A percentile compares a stretch with the other conserved stretches of the same genome.
These are phyloP conservation scores for Alternaria ethzedia DNA, from an alignment of 2,329 filamentous ascomycete species.

Conservation along the genomic window DNA sequence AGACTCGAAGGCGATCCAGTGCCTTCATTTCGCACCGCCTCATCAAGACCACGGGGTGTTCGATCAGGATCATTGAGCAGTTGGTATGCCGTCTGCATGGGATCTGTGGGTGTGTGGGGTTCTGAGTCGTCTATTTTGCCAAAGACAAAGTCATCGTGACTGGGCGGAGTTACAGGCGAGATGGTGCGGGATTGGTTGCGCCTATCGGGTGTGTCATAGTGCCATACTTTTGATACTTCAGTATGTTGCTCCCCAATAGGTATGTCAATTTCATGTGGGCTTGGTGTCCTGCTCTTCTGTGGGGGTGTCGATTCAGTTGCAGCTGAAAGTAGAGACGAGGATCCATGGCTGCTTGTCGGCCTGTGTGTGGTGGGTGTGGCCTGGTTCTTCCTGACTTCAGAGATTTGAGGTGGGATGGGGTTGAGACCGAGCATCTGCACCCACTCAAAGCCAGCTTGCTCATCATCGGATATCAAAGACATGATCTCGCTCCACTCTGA, in stretches of 20 bases:
- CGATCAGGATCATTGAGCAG: constrained; percentile 30
- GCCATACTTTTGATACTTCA: constrained; percentile 55
- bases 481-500: constrained; percentile 84
- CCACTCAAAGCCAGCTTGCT: constrained; percentile 84
- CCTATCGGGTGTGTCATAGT: constrained; percentile 44
- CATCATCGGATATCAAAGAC: constrained; percentile 75
- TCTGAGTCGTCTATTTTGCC: constrained; percentile 20
- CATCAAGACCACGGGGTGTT: constrained; percentile 46
- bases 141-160: constrained; percentile 46
- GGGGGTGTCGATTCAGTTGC: constrained; percentile 42
- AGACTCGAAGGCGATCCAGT: constrained; percentile 41
- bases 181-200: constrained; percentile 35
- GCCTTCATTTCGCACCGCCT: constrained; percentile 42
- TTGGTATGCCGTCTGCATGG: constrained; percentile 18
- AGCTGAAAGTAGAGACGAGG: constrained; percentile 56
- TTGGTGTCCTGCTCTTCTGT: constrained; percentile 52
- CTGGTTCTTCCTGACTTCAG: constrained; percentile 53
- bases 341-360: constrained; percentile 59
- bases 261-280: constrained; percentile 63
- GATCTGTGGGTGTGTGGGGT: constrained; percentile 22
- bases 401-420: constrained; percentile 66
- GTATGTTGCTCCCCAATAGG: constrained; percentile 66
- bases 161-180: constrained; percentile 46
- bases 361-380: constrained; percentile 57
- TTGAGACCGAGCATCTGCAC: constrained; percentile 77